Evolutionary conservation across 495 filamentous ascomycete genomes (phyloP).

Genomic region (Beverwykella pulmonaria): DNA sequence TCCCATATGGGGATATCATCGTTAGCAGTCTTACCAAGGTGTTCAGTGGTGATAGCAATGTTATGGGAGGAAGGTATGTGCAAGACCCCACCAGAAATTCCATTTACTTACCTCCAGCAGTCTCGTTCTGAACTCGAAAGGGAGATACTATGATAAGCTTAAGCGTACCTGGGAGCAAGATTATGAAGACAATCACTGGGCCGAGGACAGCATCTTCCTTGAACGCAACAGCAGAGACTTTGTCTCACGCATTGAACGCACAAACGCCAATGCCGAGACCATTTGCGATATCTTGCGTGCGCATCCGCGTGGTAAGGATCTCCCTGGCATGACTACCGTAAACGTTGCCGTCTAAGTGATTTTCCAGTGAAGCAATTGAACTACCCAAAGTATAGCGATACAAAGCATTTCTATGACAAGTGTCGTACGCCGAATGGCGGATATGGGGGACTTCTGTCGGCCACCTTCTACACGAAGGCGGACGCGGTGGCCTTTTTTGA

Average conservation of each 20-base stretch:
- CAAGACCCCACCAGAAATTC: background rate
- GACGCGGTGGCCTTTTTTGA: slow-evolving; percentile 86
- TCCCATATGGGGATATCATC: slow-evolving; percentile 85
- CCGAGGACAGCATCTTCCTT: slow-evolving; percentile 89
- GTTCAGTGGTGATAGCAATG: slow-evolving; percentile 95
- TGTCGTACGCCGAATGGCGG: slow-evolving; percentile 76
- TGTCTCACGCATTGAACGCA: slow-evolving; percentile 74
- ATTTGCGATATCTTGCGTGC: slow-evolving; percentile 70
- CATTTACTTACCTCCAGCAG: slow-evolving; percentile 47
- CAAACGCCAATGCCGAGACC: slow-evolving; percentile 83
- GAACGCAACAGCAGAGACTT: slow-evolving; percentile 97
- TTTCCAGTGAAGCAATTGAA: slow-evolving; percentile 73
- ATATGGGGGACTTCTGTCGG: slow-evolving; percentile 86
- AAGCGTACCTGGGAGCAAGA: slow-evolving; percentile 63
- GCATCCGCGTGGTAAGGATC: slow-evolving; percentile 55
- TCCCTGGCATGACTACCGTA: background rate
- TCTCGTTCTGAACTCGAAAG: slow-evolving; percentile 79
- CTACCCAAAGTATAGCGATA: slow-evolving; percentile 79
- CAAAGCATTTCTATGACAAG: slow-evolving; percentile 72
- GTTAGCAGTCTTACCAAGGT: slow-evolving; percentile 95
- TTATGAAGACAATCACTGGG: slow-evolving; percentile 90
- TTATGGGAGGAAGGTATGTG: slow-evolving; percentile 82
- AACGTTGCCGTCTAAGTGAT: slow-evolving; percentile 16
- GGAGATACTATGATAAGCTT: slow-evolving; percentile 67
- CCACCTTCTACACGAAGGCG: slow-evolving; percentile 69